Percentiles rank a stretch among this genome's conserved stretches.
Conservation (phyloP, 805 yeast species). For the Schizosaccharomyces octosporus region DNA sequence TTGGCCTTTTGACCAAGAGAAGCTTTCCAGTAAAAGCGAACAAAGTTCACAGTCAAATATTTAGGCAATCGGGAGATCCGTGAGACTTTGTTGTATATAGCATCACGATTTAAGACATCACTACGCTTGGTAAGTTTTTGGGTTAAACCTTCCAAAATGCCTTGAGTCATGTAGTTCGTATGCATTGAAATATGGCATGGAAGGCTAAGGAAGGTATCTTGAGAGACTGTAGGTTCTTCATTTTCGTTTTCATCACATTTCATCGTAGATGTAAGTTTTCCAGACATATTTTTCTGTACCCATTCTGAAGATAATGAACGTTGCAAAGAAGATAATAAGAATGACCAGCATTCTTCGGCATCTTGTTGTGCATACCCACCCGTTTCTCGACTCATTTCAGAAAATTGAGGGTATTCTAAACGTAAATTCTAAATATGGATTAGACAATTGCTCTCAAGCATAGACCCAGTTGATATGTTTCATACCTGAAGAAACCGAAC, state of each 20-base stretch:
- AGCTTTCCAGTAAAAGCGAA: constrained; percentile 87
- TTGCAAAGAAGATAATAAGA: constrained; percentile 24
- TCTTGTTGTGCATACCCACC: constrained; percentile 83
- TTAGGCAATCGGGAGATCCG: constrained; percentile 61
- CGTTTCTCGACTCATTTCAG: constrained; percentile 30
- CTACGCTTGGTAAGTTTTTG: constrained; percentile 62
- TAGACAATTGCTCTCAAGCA: no score
- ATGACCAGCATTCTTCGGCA: constrained; percentile 89
- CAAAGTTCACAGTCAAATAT: constrained; percentile 70
- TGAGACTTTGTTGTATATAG: constrained; percentile 35
- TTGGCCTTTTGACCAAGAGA: constrained; percentile 78
- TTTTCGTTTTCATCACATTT: constrained; percentile 33
- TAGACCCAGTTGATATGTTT: no score
- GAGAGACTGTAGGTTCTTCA: constrained; percentile 21
- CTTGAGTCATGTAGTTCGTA: constrained; percentile 75
- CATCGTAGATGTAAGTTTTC: constrained; percentile 37
- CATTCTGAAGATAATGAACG: constrained; percentile 9
- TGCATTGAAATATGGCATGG: constrained; percentile 69
- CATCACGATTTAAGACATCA: constrained; percentile 40
- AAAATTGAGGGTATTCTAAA: constrained; percentile 57
- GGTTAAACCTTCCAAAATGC: constrained; percentile 44
- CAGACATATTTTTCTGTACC: constrained; percentile 33
- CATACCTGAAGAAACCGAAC: not conserved
- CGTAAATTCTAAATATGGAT: not conserved
- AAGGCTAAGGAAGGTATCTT: constrained; percentile 43